Evolutionary conservation across 2,329 filamentous ascomycete species (phyloP).

Genomic region (Colletotrichum navitas): DNA sequence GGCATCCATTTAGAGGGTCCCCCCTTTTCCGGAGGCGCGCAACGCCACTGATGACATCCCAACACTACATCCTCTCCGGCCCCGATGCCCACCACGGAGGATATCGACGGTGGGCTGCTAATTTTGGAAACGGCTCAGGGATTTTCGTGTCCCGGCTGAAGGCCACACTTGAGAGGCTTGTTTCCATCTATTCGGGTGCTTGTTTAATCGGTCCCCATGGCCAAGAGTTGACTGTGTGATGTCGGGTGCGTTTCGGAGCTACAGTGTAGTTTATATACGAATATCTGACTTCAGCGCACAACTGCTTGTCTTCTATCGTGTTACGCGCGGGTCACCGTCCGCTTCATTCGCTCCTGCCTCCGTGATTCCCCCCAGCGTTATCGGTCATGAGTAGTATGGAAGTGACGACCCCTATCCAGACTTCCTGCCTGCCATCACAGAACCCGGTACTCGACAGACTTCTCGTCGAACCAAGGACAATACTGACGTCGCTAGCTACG

Average conservation of each 20-base stretch:
- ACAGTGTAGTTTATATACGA: no score
- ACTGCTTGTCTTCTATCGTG: not conserved
- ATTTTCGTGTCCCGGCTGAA: not conserved
- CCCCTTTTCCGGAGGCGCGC: not conserved
- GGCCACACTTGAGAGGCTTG: not conserved
- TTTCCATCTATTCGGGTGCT: not conserved
- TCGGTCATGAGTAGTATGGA: not conserved
- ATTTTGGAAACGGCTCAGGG: conserved; percentile 10
- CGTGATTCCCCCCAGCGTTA: not conserved
- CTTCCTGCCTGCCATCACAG: not conserved
- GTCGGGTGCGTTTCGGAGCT: not conserved
- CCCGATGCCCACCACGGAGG: not conserved
- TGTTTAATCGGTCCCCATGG: not conserved
- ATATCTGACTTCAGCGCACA: not conserved
- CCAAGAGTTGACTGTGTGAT: not conserved
- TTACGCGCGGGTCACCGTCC: not conserved
- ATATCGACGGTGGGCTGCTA: not conserved
- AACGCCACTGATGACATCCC: conserved; percentile 37
- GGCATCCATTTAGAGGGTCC: conserved; percentile 3
- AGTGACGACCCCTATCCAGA: not conserved
- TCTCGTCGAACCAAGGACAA: not conserved
- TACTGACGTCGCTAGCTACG: not conserved
- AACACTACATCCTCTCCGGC: conserved; percentile 5
- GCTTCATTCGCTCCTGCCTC: not conserved
- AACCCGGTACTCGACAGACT: not conserved